phyloP scores from a whole-genome alignment of 345 rosid genomes.

The Excoecaria cochinchinensis region DNA sequence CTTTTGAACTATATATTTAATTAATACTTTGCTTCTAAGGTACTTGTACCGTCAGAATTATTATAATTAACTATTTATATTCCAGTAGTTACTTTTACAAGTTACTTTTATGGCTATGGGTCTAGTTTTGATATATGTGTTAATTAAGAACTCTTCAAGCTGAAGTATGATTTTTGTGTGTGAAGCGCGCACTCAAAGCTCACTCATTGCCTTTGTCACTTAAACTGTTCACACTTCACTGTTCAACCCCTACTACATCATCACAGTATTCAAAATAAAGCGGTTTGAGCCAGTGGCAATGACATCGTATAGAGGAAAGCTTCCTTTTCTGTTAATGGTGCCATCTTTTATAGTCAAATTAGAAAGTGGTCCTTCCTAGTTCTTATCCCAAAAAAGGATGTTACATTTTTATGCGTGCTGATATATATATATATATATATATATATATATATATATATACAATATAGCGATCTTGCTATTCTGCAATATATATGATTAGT shows the following conservation, averaged over 20 bases:
- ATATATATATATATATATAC: too few relatives aligned
- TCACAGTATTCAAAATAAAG: constrained; percentile 30
- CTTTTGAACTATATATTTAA: constrained; percentile 10
- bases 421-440: too few relatives aligned
- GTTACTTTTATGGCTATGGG: too few relatives aligned
- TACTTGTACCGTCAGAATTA: constrained; percentile 5
- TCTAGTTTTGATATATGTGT: too few relatives aligned
- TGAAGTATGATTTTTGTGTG: constrained; percentile 19
- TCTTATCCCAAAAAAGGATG: not conserved
- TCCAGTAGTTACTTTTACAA: not conserved
- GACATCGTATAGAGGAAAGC: not conserved
- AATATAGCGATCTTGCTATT: too few relatives aligned
- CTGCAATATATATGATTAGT: too few relatives aligned
- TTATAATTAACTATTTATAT: not conserved
- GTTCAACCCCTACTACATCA: not conserved
- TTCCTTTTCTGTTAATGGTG: not conserved
- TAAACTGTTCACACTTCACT: not conserved
- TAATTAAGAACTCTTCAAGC: constrained; percentile 15
- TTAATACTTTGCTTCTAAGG: constrained; percentile 39
- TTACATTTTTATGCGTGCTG: not conserved
- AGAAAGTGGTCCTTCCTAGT: not conserved
- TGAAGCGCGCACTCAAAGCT: constrained; percentile 26
- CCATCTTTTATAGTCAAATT: not conserved
- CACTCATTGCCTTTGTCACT: constrained; percentile 17
- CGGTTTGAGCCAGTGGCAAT: not conserved